Base-by-base conservation (phyloP, 345 rosid genomes). In the Ceriops zippeliana region DNA sequence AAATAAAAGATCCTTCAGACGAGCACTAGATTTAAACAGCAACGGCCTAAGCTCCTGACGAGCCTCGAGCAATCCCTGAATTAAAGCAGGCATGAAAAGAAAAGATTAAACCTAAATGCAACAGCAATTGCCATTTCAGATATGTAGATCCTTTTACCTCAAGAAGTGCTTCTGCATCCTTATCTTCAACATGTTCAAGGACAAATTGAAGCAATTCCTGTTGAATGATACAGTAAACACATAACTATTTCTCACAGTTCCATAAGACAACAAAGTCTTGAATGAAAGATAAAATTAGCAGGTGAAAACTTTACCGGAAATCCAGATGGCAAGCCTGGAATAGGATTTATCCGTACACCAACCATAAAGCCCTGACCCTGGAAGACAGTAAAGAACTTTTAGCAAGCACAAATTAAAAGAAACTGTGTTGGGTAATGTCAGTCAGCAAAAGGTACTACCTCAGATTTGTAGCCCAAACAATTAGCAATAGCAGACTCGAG, bases 361-460 rank as follows among this genome's bases (percentile, higher is more conserved):
- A 95, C 99, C 99, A 95, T 95, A 89, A 95, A 95, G 68, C 99
- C 99, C 86, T 87, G 81, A 61, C 98, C 98, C 99, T 91, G 83
- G 72, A 77, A 74, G 70, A 71, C 69, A 70, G 32, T 47, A 53
- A 32, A 64, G 65, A 76, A 68, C 32, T 54, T 61, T 35, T 37
- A 57, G 68, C 63, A 81, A 71, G 72, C 66, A 22, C 27, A 58
- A 52, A 73, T 42, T 68, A 64, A 65, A 71, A 61, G 61, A 63
- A 26, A 49, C 56, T 60, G 4, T 61, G 57, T 64, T 58, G 26
- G 58, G 35, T 21, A 76, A 70, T 56, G 61, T 79, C 61, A 73
- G 66, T 58, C 60, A 71, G 71, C 58, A 24, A 81, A 38, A 70
- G 67, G 69, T 31, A 65, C 61, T 84, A 95, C 99, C 88, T 89